Evolutionary conservation across 805 yeast genomes (phyloP).

Genomic region (Monosporozyma solicola): DNA sequence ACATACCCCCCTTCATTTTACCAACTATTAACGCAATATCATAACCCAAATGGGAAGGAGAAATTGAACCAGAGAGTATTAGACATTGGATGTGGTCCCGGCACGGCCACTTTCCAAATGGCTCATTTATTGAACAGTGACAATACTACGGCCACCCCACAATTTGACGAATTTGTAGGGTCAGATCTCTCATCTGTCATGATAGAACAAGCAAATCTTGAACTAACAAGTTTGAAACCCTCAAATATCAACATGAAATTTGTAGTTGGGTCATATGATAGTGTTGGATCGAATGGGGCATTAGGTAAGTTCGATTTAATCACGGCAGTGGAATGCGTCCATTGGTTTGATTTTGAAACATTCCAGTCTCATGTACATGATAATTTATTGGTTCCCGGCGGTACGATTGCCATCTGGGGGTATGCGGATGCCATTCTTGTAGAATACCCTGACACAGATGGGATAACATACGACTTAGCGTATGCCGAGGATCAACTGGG

Average conservation of each 20-base stretch:
- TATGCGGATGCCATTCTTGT: slow-evolving; percentile 63
- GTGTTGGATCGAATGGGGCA: slow-evolving; percentile 3
- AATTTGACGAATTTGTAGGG: slow-evolving; percentile 47
- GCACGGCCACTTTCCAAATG: slow-evolving; percentile 53
- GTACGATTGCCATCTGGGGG: slow-evolving; percentile 71
- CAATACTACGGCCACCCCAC: slow-evolving; percentile 2
- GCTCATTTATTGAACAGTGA: not conserved
- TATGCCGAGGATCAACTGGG: slow-evolving; percentile 47
- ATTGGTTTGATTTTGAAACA: slow-evolving; percentile 60
- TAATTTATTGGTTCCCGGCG: slow-evolving; percentile 46
- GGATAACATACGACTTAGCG: slow-evolving; percentile 41
- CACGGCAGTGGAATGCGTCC: slow-evolving; percentile 79
- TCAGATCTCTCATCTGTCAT: slow-evolving; percentile 52
- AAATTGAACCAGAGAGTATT: slow-evolving; percentile 33
- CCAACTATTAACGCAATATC: slow-evolving; percentile 35
- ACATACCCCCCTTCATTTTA: slow-evolving; percentile 49
- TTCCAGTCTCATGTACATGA: slow-evolving; percentile 44
- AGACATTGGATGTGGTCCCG: slow-evolving; percentile 79
- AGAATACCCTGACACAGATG: slow-evolving; percentile 46
- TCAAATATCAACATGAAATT: slow-evolving; percentile 8
- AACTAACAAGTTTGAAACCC: slow-evolving; percentile 4
- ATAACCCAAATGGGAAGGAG: slow-evolving; percentile 23
- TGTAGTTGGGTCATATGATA: slow-evolving; percentile 28
- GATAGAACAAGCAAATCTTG: slow-evolving; percentile 40
- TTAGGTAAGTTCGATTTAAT: slow-evolving; percentile 41